A percentile compares a stretch with the other conserved stretches of the same genome.
Evolutionary conservation across 2,329 filamentous ascomycete species (phyloP).

Genomic region (Sclerotinia spermophila): DNA sequence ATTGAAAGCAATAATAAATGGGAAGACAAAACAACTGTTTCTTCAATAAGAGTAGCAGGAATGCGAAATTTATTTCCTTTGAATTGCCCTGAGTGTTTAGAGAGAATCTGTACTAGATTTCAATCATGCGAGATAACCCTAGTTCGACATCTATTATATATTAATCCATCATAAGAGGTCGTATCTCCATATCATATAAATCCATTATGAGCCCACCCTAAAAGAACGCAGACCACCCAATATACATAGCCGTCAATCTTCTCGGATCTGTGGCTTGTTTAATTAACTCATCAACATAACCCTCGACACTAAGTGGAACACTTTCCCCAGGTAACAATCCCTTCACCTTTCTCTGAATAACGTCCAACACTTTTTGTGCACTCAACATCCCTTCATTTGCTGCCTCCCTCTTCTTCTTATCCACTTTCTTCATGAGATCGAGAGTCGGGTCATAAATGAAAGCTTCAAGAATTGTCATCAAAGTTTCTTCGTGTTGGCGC

Average conservation of each 20-base stretch:
- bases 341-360: slow-evolving; percentile 79
- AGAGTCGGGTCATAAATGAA: slow-evolving; percentile 97
- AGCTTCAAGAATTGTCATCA: slow-evolving; percentile 96
- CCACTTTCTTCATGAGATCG: slow-evolving; percentile 75
- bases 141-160: not conserved
- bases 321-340: slow-evolving; percentile 82
- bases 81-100: not conserved
- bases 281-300: slow-evolving; percentile 95
- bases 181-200: not conserved
- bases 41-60: no score
- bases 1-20: not conserved
- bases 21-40: not conserved
- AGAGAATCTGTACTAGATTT: not conserved
- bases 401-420: slow-evolving; percentile 43
- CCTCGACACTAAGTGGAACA: slow-evolving; percentile 90
- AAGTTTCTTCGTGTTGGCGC: slow-evolving; percentile 86
- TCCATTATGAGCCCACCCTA: slow-evolving; percentile 34
- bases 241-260: slow-evolving; percentile 91
- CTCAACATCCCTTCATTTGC: slow-evolving; percentile 55
- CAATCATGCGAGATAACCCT: not conserved
- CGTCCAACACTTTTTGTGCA: slow-evolving; percentile 79
- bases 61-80: no score
- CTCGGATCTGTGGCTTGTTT: slow-evolving; percentile 75
- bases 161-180: not conserved
- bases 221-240: slow-evolving; percentile 81